A percentile compares a stretch with the other conserved stretches of the same genome.
Evolutionary conservation across 2,329 filamentous ascomycete genomes (phyloP).

Genomic region (Pyrenochaeta sp.): DNA sequence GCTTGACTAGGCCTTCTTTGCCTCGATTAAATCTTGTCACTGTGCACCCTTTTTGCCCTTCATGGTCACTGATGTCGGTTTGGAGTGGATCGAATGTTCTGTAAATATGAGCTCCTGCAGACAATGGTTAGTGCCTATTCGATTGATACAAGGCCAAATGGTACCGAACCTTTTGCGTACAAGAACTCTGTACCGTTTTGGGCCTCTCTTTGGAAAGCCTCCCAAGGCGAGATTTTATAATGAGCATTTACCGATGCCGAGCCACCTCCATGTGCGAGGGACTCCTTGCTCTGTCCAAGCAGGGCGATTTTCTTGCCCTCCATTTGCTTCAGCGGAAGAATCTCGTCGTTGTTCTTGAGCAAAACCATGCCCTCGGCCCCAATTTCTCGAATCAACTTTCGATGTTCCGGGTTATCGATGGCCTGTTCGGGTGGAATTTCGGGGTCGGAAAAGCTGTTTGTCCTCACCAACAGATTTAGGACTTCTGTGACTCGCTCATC

Average conservation of each 20-base stretch:
- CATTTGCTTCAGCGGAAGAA: constrained; percentile 52
- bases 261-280: constrained; percentile 18
- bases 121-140: too few species aligned
- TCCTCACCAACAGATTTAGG: constrained; percentile 11
- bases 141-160: too few species aligned
- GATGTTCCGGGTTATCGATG: constrained; percentile 20
- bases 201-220: too few species aligned
- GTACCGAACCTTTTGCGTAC: constrained; percentile 12
- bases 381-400: constrained; percentile 44
- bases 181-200: too few species aligned
- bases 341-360: constrained; percentile 59
- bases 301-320: constrained; percentile 59
- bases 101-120: too few species aligned
- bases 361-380: constrained; percentile 56
- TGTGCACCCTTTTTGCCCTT: too few species aligned
- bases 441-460: constrained; percentile 17
- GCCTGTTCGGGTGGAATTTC: constrained; percentile 15
- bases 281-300: constrained; percentile 61
- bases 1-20: too few species aligned
- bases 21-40: too few species aligned
- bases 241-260: constrained; percentile 18
- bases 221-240: too few species aligned
- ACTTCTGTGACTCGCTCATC: constrained; percentile 6
- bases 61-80: too few species aligned
- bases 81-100: too few species aligned